Base-by-base conservation (phyloP, 495 filamentous ascomycete genomes). In the Trichoderma orchidacearum region DNA sequence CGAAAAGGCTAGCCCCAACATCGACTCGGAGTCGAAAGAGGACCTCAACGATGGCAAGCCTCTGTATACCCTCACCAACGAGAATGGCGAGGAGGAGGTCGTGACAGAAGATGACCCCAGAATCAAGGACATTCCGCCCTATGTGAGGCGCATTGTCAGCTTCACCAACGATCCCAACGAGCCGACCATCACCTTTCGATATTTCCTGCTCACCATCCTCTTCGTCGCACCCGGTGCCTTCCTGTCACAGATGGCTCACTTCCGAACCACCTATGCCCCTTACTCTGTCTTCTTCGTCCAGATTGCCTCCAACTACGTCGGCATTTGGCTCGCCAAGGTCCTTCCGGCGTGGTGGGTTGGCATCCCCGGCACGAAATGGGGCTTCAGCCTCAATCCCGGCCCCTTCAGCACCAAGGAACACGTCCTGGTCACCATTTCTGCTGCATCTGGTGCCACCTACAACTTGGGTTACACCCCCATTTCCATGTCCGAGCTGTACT, bases 201-300 rank as follows among this genome's bases (percentile, higher is more conserved):
- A 78, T 58, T 79, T 80, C 61, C 51, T 82, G 9, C 71, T 82
- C 23, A 69, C 72, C 21, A 62, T 71, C 56, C 61, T 80, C 25
- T 82, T 80, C 56, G 71, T 80, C 28, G 63, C 74, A 5, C 76
- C 78, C 1, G 78, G 78, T 8, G 78, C 78, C 3, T 75, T 80
- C 57, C 59, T 80, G 7, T 76, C 72, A 3, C 72, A 77, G 61
- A 75, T 82, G 69, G 75, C 73, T 53, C 64, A 69, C 36, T 82
- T 75, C 56, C 69, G 78, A 38, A 81, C 77, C 0, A 80, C 77
- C 9, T 68, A 71, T 25, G 76, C 79, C 1, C 76, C 74, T 2
- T 82, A 80, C 59, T 79, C 78, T 1, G 67, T 81, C 53, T 80
- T 82, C 60, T 80, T 82, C 56, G 79, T 80, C 30, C 76, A 79